Evolutionary conservation across 2,329 filamentous ascomycete species (phyloP).

Genomic region (Monosporascus sp.): DNA sequence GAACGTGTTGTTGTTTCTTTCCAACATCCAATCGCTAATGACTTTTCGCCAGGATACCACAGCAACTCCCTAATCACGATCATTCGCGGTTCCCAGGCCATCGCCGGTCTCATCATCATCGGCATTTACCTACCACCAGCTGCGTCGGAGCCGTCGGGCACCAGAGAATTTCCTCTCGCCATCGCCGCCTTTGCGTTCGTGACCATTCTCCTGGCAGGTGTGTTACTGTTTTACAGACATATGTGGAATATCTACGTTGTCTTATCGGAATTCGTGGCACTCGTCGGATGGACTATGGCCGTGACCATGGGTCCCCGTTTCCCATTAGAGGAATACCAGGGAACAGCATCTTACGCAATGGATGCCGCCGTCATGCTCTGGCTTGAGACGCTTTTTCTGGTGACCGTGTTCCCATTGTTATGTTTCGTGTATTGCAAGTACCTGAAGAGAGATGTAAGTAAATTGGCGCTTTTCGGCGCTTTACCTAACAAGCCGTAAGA

Average conservation of each 20-base stretch:
- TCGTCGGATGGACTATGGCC: not conserved
- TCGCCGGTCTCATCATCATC: not conserved
- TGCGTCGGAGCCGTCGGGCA: not conserved
- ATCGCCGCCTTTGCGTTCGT: not conserved
- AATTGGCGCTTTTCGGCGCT: not conserved
- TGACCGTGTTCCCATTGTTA: not conserved
- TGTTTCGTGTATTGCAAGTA: not conserved
- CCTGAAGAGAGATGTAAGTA: not conserved
- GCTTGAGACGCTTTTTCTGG: not conserved
- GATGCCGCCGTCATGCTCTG: not conserved
- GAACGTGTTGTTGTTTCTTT: too few species aligned
- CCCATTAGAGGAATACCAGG: not conserved
- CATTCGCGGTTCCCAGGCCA: not conserved
- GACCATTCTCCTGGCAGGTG: not conserved
- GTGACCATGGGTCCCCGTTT: not conserved
- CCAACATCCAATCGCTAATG: not conserved
- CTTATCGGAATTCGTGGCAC: not conserved
- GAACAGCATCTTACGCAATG: not conserved
- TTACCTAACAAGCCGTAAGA: not conserved
- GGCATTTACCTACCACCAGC: not conserved
- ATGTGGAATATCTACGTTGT: not conserved
- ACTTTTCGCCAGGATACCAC: not conserved
- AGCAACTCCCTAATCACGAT: not conserved
- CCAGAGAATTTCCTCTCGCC: not conserved
- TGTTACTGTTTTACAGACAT: not conserved